Base-by-base conservation (phyloP, 805 yeast species). In the Jamesozyma piceae region DNA sequence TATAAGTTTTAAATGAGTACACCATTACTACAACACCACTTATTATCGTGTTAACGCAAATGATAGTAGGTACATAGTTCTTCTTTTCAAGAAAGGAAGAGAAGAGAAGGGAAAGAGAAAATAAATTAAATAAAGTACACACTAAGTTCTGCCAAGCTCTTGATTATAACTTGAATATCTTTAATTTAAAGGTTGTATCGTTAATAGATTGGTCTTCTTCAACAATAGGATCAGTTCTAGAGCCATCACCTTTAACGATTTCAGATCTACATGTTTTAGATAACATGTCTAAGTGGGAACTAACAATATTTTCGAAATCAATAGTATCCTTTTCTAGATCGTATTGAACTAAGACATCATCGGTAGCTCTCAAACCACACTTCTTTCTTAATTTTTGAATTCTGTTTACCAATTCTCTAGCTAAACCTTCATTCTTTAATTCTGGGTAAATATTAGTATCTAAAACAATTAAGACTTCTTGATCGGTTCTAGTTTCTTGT, bases 301-400 rank as follows among this genome's bases (percentile, higher is more conserved):
- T 60, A 48, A 92, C 71, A 46, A 87, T 78, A 15, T 66, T 64
- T 36, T 72, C 78, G 43, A 89, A 70, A 22, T 73, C 77, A 54
- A 83, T 74, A 46, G 85, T 78, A 50, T 75, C 78, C 50, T 78
- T 74, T 44, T 67, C 52, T 47, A 88, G 62, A 49, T 77, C 68
- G 66, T 85, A 85, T 66, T 90, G 88, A 46, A 92, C 95, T 49
- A 76, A 65, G 40, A 92, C 94, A 54, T 92, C 98, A 62, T 92
- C 98, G 36, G 97, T 90, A 48, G 95, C 89, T 60, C 84, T 84
- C 59, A 92, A 74, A 28, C 95, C 95, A 50, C 85, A 88, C 75
- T 89, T 88, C 82, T 92, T 92, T 69, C 99, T 83, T 62, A 89
- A 77, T 66, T 95, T 82, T 74, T 92, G 99, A 53, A 92, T 87